Percentiles rank a stretch among this genome's conserved stretches.
These are phyloP conservation scores for Cystobasidium tubakii DNA, from an alignment of 768 basidiomycete genomes.

Conservation along the genomic window DNA sequence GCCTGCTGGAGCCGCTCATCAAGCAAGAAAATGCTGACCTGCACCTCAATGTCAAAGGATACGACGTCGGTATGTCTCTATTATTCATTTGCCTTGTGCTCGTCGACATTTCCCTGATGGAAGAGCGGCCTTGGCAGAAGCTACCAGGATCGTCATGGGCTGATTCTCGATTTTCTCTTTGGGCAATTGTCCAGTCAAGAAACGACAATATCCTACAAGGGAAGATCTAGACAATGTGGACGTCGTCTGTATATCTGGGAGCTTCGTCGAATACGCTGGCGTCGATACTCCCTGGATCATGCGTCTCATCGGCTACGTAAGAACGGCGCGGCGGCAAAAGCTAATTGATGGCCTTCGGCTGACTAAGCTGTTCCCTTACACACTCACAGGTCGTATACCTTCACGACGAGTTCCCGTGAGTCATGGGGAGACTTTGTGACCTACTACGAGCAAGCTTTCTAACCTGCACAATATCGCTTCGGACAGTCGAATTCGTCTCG, in stretches of 20 bases:
- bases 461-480: neutral
- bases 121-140: neutral
- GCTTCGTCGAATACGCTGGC: slow-evolving; percentile 33
- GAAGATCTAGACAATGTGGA: slow-evolving; percentile 30
- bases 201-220: slow-evolving; percentile 24
- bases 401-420: slow-evolving; percentile 34
- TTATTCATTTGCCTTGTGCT: neutral
- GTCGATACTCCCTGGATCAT: slow-evolving; percentile 34
- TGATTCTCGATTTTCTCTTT: too few species aligned
- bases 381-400: slow-evolving; percentile 35
- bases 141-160: neutral
- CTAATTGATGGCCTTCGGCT: too few species aligned
- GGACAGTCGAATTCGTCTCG: slow-evolving; percentile 24
- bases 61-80: slow-evolving; percentile 31
- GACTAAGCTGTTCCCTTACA: neutral
- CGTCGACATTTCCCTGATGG: neutral
- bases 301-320: slow-evolving; percentile 27
- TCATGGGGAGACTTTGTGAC: neutral
- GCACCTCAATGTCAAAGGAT: slow-evolving; percentile 30
- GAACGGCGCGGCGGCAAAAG: slow-evolving; percentile 13
- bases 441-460: too few species aligned
- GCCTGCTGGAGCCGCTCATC: slow-evolving; percentile 33
- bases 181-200: slow-evolving; percentile 24
- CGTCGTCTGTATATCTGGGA: slow-evolving; percentile 27
- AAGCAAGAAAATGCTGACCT: slow-evolving; percentile 24